A percentile compares a stretch with the other conserved stretches of the same genome.
These are phyloP conservation scores for Macrolepiota dolichaula DNA, from an alignment of 768 basidiomycete species.

Conservation along the genomic window DNA sequence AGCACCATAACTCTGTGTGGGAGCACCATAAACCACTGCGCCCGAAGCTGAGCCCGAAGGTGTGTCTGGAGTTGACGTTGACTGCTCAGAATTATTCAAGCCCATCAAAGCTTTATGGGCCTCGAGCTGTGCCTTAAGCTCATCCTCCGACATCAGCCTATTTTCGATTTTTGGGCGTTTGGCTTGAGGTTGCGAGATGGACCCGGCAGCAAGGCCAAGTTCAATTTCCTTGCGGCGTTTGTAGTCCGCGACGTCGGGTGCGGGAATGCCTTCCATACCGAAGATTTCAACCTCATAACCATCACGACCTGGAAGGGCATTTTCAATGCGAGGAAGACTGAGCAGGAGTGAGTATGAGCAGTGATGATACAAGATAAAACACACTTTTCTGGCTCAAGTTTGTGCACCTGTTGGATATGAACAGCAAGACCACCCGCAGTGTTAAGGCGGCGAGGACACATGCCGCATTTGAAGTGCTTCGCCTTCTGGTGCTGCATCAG, in stretches of 20 bases:
- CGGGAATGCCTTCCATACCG: slow-evolving; percentile 98
- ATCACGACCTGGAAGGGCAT: slow-evolving; percentile 93
- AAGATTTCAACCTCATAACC: slow-evolving; percentile 99
- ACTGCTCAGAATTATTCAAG: slow-evolving; percentile 18
- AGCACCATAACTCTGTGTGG: slow-evolving; percentile 66
- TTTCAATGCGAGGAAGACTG: slow-evolving; percentile 87
- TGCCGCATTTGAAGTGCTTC: slow-evolving; percentile 97
- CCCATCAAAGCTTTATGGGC: slow-evolving; percentile 95
- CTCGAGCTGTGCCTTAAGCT: slow-evolving; percentile 79
- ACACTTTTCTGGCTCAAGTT: slow-evolving; percentile 93
- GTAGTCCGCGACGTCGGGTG: slow-evolving; percentile 92
- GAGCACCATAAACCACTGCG: slow-evolving; percentile 68
- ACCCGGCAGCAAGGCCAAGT: slow-evolving; percentile 78
- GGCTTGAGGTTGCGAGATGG: slow-evolving; percentile 75
- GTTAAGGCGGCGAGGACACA: slow-evolving; percentile 93
- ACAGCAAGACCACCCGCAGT: slow-evolving; percentile 97
- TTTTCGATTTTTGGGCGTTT: slow-evolving; percentile 84
- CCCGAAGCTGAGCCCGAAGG: slow-evolving; percentile 21
- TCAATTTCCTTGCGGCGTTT: slow-evolving; percentile 95
- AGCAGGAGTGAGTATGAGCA: background rate
- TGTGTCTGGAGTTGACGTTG: background rate
- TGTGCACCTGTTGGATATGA: slow-evolving; percentile 98
- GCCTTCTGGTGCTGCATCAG: slow-evolving; percentile 99
- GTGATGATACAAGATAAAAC: slow-evolving; percentile 19
- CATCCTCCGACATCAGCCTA: slow-evolving; percentile 72